Conservation (phyloP, 495 filamentous ascomycete genomes). For the Penicillium macrosclerotiorum region DNA sequence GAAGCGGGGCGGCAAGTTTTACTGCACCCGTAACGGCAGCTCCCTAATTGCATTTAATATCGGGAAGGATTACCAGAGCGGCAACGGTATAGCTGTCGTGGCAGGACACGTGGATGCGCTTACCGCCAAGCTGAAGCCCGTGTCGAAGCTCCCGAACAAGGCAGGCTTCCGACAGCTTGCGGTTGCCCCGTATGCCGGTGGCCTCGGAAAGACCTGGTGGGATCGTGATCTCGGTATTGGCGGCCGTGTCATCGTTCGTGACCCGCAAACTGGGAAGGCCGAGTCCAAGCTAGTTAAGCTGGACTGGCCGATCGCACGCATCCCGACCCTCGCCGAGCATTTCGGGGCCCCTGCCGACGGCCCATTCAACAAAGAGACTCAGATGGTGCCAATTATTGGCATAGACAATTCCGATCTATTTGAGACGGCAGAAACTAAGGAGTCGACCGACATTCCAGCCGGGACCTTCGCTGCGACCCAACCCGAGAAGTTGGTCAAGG, state of each 20-base stretch:
- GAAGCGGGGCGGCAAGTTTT: slow-evolving; percentile 83
- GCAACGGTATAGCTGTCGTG: slow-evolving; percentile 77
- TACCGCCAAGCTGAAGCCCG: slow-evolving; percentile 84
- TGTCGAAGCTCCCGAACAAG: slow-evolving; percentile 74
- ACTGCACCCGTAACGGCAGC: slow-evolving; percentile 78
- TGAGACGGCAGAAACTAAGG: slow-evolving; percentile 15
- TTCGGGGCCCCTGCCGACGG: slow-evolving; percentile 80
- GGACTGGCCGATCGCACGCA: slow-evolving; percentile 88
- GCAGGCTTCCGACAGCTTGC: slow-evolving; percentile 87
- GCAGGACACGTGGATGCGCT: slow-evolving; percentile 92
- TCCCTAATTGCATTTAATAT: slow-evolving; percentile 84
- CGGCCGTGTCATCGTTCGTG: slow-evolving; percentile 80
- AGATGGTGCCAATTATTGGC: slow-evolving; percentile 92
- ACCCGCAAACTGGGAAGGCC: slow-evolving; percentile 71
- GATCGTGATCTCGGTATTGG: slow-evolving; percentile 90
- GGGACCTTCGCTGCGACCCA: slow-evolving; percentile 77
- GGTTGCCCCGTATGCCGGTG: slow-evolving; percentile 90
- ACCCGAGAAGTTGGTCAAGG: slow-evolving; percentile 76
- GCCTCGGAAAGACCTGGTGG: slow-evolving; percentile 85
- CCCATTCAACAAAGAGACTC: slow-evolving; percentile 83
- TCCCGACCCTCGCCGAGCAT: slow-evolving; percentile 91
- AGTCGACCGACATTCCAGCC: slow-evolving; percentile 31
- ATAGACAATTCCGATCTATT: slow-evolving; percentile 70
- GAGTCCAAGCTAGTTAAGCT: slow-evolving; percentile 81
- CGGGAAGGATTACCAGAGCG: slow-evolving; percentile 76